Base-by-base conservation (phyloP, 2,329 filamentous ascomycete species). In the Cordyceps fumosorosea region DNA sequence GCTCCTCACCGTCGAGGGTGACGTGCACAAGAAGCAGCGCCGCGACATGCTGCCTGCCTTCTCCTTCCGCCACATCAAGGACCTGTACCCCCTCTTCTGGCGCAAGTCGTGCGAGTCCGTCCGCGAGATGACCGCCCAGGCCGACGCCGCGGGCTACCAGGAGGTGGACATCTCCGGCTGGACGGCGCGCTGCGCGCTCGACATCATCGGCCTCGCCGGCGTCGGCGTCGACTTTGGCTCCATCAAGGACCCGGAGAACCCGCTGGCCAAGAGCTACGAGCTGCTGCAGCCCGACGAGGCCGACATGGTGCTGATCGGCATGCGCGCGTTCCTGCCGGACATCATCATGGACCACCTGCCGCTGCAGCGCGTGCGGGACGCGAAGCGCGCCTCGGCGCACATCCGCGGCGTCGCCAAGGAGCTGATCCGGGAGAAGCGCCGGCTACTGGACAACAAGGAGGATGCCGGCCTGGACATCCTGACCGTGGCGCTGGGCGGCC, bases 401-500 rank as follows among this genome's bases (percentile, higher is more conserved):
- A 73, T 64, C 26, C 75, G 51, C 12, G 67, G 42, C 6, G 67
- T 72, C 3, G 68, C 70, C 0, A 69, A 67, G 1, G 69, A 72
- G 11, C 68, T 77, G 63, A 72, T 77, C 5, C 65, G 72, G 37
- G 69, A 74, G 1, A 72, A 72, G 42, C 66, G 67, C 18, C 58
- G 32, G 0, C 60, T 65, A n/a, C 65, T 66, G 48, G 65, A 56
- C 8, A 67, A 60, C 1, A 68, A 69, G 12, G 63, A 69, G 44
- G 68, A 72, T 1, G 56, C 69, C 1, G 71, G 70, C 1, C 67
- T 73, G 3, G 75, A 77, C 44, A 77, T 77, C 8, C 69, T 77
- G 3, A 73, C 74, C 5, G 73, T 76, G 0, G 75, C 75, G 1
- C 64, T 77, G 1, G 60, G 65, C 10, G 67, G 67, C 10, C 63